Evolutionary conservation across 2,329 filamentous ascomycete genomes (phyloP).

Genomic region (Apiospora arundinis): DNA sequence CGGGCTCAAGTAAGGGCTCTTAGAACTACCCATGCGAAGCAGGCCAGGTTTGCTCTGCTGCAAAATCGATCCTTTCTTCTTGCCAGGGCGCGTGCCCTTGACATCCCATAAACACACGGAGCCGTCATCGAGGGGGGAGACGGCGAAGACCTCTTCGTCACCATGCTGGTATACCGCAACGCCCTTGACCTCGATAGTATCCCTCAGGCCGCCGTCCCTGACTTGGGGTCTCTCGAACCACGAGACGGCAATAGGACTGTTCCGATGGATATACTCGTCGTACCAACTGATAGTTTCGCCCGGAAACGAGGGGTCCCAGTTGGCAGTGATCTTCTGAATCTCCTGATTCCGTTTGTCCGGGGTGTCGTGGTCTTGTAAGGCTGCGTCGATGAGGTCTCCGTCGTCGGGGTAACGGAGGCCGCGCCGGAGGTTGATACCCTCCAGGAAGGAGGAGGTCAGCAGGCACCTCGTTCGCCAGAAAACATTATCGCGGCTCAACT

Average conservation of each 20-base stretch:
- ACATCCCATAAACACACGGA: constrained; percentile 89
- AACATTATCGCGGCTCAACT: constrained; percentile 73
- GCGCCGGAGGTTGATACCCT: constrained; percentile 58
- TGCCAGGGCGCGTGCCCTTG: constrained; percentile 53
- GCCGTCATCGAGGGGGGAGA: constrained; percentile 85
- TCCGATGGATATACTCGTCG: constrained; percentile 83
- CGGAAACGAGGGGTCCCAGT: constrained; percentile 83
- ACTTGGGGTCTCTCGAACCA: constrained; percentile 75
- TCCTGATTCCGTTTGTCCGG: constrained; percentile 38
- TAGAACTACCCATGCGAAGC: background rate
- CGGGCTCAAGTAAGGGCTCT: background rate
- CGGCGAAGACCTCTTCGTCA: constrained; percentile 60
- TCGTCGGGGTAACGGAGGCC: constrained; percentile 44
- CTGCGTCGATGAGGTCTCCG: constrained; percentile 25
- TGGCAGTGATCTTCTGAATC: constrained; percentile 67
- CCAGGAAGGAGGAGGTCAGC: constrained; percentile 69
- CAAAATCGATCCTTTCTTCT: constrained; percentile 66
- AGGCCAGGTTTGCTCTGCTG: constrained; percentile 71
- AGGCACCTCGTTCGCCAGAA: constrained; percentile 82
- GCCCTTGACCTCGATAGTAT: constrained; percentile 72
- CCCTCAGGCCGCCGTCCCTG: constrained; percentile 47
- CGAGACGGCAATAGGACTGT: constrained; percentile 74
- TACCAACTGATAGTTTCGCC: constrained; percentile 82
- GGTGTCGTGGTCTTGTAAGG: constrained; percentile 35
- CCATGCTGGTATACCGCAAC: constrained; percentile 69